A percentile compares a stretch with the other conserved stretches of the same genome.
Conservation (phyloP, 1,284 basidiomycete genomes). For the Omphalotus olearius region DNA sequence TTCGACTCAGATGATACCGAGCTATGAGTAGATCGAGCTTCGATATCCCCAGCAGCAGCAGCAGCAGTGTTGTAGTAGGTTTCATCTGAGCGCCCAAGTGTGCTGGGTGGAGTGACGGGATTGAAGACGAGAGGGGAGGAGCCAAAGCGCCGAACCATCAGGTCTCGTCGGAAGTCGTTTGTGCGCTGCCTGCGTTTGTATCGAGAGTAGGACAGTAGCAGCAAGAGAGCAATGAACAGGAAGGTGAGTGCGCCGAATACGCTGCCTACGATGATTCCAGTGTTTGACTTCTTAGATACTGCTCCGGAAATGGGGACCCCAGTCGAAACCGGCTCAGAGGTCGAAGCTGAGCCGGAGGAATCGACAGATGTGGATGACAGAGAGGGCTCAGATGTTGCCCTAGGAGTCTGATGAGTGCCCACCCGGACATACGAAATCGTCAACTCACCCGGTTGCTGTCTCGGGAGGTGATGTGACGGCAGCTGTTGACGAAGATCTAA, state of each 20-base stretch:
- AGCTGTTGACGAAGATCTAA: no score
- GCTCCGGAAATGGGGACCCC: background rate
- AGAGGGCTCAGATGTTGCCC: background rate
- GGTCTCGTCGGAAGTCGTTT: background rate
- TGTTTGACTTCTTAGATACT: background rate
- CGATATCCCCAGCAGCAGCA: no score
- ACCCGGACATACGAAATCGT: background rate
- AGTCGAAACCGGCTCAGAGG: background rate
- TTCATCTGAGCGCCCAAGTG: no score
- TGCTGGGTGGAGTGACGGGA: background rate
- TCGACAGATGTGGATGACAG: background rate
- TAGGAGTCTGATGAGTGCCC: background rate
- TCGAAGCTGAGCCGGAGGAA: background rate
- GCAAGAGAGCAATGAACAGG: background rate
- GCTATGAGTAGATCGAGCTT: no score
- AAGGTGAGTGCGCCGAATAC: slow-evolving; percentile 2
- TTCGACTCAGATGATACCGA: no score
- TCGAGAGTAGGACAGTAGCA: slow-evolving; percentile 3
- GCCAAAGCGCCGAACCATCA: slow-evolving; percentile 1
- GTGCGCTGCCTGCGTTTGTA: slow-evolving; percentile 3
- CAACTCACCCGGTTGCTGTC: background rate
- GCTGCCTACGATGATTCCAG: slow-evolving; percentile 4
- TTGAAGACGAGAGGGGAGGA: slow-evolving; percentile 5
- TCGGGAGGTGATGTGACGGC: background rate
- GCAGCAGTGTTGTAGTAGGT: no score